Base-by-base conservation (phyloP, 1,284 basidiomycete species). In the Xanthoconium separans region DNA sequence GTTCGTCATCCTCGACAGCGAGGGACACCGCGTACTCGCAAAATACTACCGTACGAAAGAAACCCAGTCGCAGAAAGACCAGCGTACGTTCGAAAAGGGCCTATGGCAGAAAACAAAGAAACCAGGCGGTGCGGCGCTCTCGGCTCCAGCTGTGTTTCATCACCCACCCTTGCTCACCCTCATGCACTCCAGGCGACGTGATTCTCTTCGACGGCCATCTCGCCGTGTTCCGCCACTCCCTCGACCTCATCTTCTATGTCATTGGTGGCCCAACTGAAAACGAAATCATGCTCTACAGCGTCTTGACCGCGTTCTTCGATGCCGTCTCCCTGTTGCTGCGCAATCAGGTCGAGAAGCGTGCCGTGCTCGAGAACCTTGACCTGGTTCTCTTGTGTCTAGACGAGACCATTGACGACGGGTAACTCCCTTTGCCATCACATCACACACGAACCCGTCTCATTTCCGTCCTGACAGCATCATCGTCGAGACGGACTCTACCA, bases 341-440 rank as follows among this genome's bases (percentile, higher is more conserved):
- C 41, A 93, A 94, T 68, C 89, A 95, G 66, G 84, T 99, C 27
- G 97, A 99, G 79, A 99, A 98, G 78, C 82, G 95, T 13, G 91
- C 89, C 16, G 87, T 99, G 43, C 76, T 99, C 52, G 97, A 99
- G 76, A 98, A 95, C 73, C 75, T 99, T 50, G 97, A 99, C 74
- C 69, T 99, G 58, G 92, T 98, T 6, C 77, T 98, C 49, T 77
- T 99, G 16, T 96, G 95, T 58, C 76, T 98, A 44, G 97, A 99
- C 74, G 97, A 99, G 77, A 95, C 94, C 7, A 86, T 99, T 50
- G 97, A 99, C 73, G 95, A 99, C 68, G 96, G 95, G 95, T 97
- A 70, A 66, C 88, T 24, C n/a, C 50, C n/a, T 51, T 39, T 49
- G 11, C 20, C 29, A 16, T 46, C 31, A 46, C 30, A 3, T 36